Base-by-base conservation (phyloP, 164 flowering plant genomes). In the Annona cherimola region DNA sequence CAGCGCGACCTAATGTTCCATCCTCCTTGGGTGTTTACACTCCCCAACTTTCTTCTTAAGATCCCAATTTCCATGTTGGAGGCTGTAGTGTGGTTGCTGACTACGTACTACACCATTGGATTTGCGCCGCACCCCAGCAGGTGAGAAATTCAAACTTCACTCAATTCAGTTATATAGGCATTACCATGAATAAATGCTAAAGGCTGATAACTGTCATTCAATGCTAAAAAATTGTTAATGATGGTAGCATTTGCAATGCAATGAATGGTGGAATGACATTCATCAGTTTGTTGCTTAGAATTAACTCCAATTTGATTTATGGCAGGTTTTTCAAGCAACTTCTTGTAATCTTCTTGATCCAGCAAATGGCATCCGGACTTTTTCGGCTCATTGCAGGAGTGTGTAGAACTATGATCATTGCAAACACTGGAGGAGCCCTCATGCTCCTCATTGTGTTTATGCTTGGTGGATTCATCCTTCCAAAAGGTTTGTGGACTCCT, bases 101-200 rank as follows among this genome's bases (percentile, higher is more conserved):
- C 84, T 6, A 85, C 97, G 0, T 96, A 96, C 71, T 93, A 84
- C 78, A 78, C 93, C 45, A 89, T 93, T 2, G 99, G 99, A 45
- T 96, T 89, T 68, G 93, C 98, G 2, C 98, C 98, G 6, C 94
- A 93, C 73, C 86, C 96, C 39, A 81, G 87, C 90, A 89, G 98
- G 99, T 91, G 76, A 14, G 42, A 42, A 42, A 55, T 55, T 42
- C 6, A 50, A 50, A 11, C 57, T 50, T 9, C 14, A 11, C 57
- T 0, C 57, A 26, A 26, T 26, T 50, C 14, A 50, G 9, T 9
- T 50, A 9, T 50, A 16, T 50, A 16, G 0, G 11, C 2, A 50
- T 50, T 50, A 50, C 14, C 14, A 16, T 11, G 11, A 50, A 50
- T 50, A 50, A 50, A 50, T 12, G 57, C 14, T 50, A 50, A 9